phyloP scores from a whole-genome alignment of 2,329 filamentous ascomycete genomes.

The Scortechinia acanthostroma region DNA sequence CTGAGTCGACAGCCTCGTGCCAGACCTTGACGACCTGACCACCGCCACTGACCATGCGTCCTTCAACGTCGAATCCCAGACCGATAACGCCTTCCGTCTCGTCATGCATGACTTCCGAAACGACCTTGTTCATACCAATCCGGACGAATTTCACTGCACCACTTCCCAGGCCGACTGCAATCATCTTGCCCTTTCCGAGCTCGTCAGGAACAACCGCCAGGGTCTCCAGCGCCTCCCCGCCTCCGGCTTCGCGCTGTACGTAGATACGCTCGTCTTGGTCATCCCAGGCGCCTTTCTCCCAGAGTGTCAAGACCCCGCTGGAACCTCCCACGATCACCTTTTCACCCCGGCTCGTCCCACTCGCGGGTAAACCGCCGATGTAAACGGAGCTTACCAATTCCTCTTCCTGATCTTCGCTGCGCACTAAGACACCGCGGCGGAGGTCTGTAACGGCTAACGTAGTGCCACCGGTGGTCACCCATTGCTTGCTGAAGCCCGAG shows the following conservation, averaged over 20 bases:
- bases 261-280: constrained; percentile 86
- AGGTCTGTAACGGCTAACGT: constrained; percentile 87
- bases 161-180: constrained; percentile 76
- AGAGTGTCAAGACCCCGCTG: constrained; percentile 78
- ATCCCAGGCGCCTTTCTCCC: constrained; percentile 92
- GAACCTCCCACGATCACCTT: constrained; percentile 71
- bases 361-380: constrained; percentile 69
- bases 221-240: constrained; percentile 76
- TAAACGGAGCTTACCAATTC: constrained; percentile 78
- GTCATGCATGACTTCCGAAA: constrained; percentile 62
- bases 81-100: constrained; percentile 80
- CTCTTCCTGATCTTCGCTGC: constrained; percentile 90
- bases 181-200: constrained; percentile 63
- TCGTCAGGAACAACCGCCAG: constrained; percentile 66
- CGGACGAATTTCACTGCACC: constrained; percentile 73
- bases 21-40: constrained; percentile 84
- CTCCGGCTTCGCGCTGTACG: constrained; percentile 54
- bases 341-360: constrained; percentile 59
- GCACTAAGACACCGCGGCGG: constrained; percentile 75
- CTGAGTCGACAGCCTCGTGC: constrained; percentile 60
- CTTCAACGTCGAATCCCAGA: constrained; percentile 76
- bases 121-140: constrained; percentile 66
- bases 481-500: constrained; percentile 86
- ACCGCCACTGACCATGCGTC: constrained; percentile 83
- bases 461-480: constrained; percentile 85